Percentiles rank a stretch among this genome's conserved stretches.
Evolutionary conservation across 1,284 basidiomycete genomes (phyloP).

Genomic region (Ganoderma multipileum): DNA sequence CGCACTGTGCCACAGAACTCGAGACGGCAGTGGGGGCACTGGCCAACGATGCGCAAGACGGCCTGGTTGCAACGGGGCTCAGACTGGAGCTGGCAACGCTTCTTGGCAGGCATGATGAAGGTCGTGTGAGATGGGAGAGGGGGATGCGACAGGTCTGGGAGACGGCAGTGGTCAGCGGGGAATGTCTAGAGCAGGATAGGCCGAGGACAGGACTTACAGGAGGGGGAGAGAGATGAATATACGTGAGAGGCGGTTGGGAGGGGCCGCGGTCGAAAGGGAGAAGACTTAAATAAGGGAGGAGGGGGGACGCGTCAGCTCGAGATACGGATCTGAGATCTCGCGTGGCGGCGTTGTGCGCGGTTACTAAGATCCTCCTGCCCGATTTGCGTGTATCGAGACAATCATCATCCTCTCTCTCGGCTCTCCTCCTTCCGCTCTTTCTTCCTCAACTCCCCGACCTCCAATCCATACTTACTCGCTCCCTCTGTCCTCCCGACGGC

Average conservation of each 20-base stretch:
- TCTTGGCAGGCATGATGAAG: constrained; percentile 76
- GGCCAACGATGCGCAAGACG: constrained; percentile 80
- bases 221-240: constrained; percentile 24
- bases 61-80: constrained; percentile 78
- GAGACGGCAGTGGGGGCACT: constrained; percentile 78
- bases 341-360: constrained; percentile 37
- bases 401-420: neutral
- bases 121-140: constrained; percentile 33
- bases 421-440: neutral
- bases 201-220: constrained; percentile 15
- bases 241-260: constrained; percentile 27
- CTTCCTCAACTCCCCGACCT: constrained; percentile 21
- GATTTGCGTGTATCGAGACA: constrained; percentile 27
- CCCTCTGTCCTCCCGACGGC: neutral
- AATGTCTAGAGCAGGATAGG: neutral
- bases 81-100: constrained; percentile 80
- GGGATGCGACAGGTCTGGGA: constrained; percentile 20
- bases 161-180: constrained; percentile 18
- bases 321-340: constrained; percentile 43
- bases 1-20: constrained; percentile 82
- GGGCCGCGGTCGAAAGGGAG: constrained; percentile 23
- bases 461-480: neutral
- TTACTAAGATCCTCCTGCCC: constrained; percentile 32
- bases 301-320: constrained; percentile 48
- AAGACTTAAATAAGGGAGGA: constrained; percentile 38